Conservation (phyloP, 129 eudicot genomes). For the Ambrosia artemisiifolia region DNA sequence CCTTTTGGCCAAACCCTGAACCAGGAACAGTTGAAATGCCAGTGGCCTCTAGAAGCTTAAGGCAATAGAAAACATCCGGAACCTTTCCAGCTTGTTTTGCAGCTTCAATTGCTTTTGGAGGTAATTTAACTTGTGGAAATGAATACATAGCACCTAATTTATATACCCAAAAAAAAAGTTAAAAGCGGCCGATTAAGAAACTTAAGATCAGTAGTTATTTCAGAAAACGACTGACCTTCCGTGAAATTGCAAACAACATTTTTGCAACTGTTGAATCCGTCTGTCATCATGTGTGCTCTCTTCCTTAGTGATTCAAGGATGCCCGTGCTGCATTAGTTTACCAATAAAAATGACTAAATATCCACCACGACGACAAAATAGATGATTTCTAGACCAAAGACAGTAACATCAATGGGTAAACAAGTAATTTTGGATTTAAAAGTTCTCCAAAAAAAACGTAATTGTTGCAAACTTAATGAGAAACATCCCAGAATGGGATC, state of each 20-base stretch:
- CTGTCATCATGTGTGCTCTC: constrained; percentile 97
- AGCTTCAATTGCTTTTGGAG: constrained; percentile 89
- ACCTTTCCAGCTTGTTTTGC: constrained; percentile 80
- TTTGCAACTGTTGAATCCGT: constrained; percentile 97
- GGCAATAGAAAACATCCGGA: constrained; percentile 95
- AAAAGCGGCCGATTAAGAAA: background rate
- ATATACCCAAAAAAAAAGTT: background rate
- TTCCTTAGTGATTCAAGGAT: constrained; percentile 88
- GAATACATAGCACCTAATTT: constrained; percentile 96
- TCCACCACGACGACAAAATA: background rate
- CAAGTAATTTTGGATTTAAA: background rate
- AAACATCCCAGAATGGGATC: too few species aligned
- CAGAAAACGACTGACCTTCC: constrained; percentile 57
- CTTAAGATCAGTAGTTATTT: background rate
- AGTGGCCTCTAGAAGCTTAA: constrained; percentile 91
- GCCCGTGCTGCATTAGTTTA: constrained; percentile 73
- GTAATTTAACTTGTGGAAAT: constrained; percentile 87
- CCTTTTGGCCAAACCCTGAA: constrained; percentile 96
- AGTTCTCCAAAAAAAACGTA: background rate
- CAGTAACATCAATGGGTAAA: constrained; percentile 8
- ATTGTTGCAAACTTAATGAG: too few species aligned
- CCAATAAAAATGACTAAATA: constrained; percentile 8
- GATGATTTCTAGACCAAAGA: background rate
- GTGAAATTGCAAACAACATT: constrained; percentile 95
- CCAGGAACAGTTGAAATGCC: constrained; percentile 99